Base-by-base conservation (phyloP, 441 rosid species). In the Pelargonium myrrhifolium region DNA sequence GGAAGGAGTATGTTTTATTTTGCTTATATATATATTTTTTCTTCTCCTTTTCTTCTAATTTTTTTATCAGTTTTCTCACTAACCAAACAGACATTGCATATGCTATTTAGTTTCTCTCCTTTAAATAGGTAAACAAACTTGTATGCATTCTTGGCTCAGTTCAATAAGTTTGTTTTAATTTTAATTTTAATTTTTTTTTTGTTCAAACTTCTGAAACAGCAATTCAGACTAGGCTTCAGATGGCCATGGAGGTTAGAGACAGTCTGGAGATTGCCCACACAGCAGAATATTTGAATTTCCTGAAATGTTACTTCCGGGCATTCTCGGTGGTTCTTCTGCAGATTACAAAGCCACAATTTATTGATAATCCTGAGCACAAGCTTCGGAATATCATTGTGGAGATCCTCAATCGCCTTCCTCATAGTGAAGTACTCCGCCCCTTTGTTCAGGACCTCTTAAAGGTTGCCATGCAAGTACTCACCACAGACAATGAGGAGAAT, bases 371-470 rank as follows among this genome's bases (percentile, higher is more conserved):
- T 4, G 98, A 92, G 88, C 96, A 92, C 72, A 96, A 90, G 85
- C 87, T 96, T 47, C 84, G 98, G 20, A 92, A 92, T 74, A 81
- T 92, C 49, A 87, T 89, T 11, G 91, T 93, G 71, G 97, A 96
- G 83, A 87, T 96, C 51, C 93, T 92, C 49, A 92, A 90, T 81
- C 96, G 97, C 47, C 84, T 96, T 3, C 99, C 98, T 65, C 96
- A 92, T 63, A 96, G 94, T 58, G 99, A 96, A 78, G 99, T 96
- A 67, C 96, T 96, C 58, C 94, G 98, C 65, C 99, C 99, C 24
- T 96, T 92, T 77, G 98, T 95, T 79, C 97, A 87, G 83, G 96
- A 95, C 78, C 93, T 95, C n/a, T 83, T 95, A 75, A 92, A 88
- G 83, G 94, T 95, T 56, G 91, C 98, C 9, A 89, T 92, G 97